Base-by-base conservation (phyloP, 2,329 filamentous ascomycete genomes). In the Neopestalotiopsis sp. region DNA sequence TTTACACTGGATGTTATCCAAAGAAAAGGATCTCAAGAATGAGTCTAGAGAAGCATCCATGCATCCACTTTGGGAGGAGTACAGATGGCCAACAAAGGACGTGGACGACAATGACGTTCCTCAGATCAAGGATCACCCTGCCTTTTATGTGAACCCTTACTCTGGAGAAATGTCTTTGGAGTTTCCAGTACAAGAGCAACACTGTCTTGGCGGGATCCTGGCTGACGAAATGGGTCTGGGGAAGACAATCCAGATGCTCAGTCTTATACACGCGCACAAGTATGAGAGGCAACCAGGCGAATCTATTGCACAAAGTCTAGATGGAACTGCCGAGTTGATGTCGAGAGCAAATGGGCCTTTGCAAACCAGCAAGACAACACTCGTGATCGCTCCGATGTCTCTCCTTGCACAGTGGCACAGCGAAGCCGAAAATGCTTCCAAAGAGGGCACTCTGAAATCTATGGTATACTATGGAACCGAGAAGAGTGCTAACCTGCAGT, bases 191-290 rank as follows among this genome's bases (percentile, higher is more conserved):
- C 96, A 99, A 77, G 94, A 98, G 75, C 96, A 98, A 77, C 94
- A 97, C 77, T 99, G 96, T 73, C 85, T 97, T 0, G 96, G 96
- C 59, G 96, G 96, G 5, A 93, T 99, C 68, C 84, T 99, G 57
- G 96, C 96, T 9, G 96, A 99, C 76, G 93, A 98, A 81, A 99
- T 99, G 96, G 96, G 96, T 61, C 85, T 99, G 1, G 96, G 96
- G 42, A 99, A 99, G 83, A 99, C 96, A 0, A 98, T 99, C 66
- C 95, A 99, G 77, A 98, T 99, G 94, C 89, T 99, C 71, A 96
- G 94, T 80, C 84, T 99, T 64, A 88, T 99, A 5, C 96, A 99
- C 78, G 89, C 93, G 0, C 93, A 98, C 78, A 90, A 88, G 71
- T 76, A 79, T 30, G 77, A 81, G 24, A 81, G 82, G n/a, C 73